Base-by-base conservation (phyloP, 768 basidiomycete species). In the Hemileccinum impolitum region DNA sequence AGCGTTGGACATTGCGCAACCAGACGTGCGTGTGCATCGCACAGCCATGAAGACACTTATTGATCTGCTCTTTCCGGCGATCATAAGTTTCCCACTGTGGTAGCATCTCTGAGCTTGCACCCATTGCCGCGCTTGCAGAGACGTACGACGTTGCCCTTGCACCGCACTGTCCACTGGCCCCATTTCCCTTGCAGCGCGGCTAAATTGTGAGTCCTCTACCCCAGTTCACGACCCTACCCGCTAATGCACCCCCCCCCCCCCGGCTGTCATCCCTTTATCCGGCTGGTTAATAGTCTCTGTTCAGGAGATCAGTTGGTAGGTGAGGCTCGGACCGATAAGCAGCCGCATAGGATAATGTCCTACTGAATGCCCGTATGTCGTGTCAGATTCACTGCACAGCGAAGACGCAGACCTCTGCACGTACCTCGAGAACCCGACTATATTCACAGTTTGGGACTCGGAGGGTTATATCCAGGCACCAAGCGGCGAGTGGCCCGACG, bases 81-180 rank as follows among this genome's bases (percentile, higher is more conserved):
- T 38, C 37, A n/a, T 18, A 81, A 79, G 75, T 80, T 17, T 70
- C 78, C 1, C 81, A 82, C 53, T 81, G 80, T 32, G 80, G 82
- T 21, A 79, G 82, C 4, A 85, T 85, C 59, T 71, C 70, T 35
- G 81, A 85, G 60, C 65, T 80, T 6, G 73, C 78, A 37, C 73
- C 79, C 37, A 80, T 85, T 18, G 80, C 82, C 6, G 68, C 73
- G 19, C 67, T 84, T 55, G 76, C 78, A 1, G 82, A 85, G 63
- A 81, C 77, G 4, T 87, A 87, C 60, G 87, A 88, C 53, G 80
- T 88, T 45, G 85, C 78, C 11, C 61, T 84, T 44, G 86, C 84
- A 0, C 85, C 87, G 5, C 85, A 88, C 58, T 87, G 84, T 65
- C 85, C 86, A 2, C 59, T 85, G 2, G 84, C 0, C 87, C 85